These are phyloP conservation scores for Macrophomina pseudophaseolina DNA, from an alignment of 2,329 filamentous ascomycete genomes.

Conservation along the genomic window DNA sequence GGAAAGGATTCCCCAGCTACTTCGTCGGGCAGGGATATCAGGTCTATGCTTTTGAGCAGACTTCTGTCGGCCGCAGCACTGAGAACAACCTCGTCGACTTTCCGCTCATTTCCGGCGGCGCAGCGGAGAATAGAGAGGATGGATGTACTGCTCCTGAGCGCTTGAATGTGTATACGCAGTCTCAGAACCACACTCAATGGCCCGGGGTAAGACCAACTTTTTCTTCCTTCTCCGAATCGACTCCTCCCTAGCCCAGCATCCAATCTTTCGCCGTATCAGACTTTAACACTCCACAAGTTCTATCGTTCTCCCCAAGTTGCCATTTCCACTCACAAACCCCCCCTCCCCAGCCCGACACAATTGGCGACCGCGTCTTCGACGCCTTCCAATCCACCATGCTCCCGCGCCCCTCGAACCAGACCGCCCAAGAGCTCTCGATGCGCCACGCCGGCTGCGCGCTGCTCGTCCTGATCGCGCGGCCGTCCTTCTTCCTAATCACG, in stretches of 20 bases:
- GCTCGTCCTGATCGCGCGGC: slow-evolving; percentile 47
- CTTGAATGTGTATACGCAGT: slow-evolving; percentile 22
- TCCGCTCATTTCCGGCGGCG: not conserved
- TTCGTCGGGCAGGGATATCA: slow-evolving; percentile 54
- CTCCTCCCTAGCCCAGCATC: not conserved
- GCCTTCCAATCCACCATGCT: slow-evolving; percentile 45
- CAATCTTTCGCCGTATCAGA: too few relatives aligned
- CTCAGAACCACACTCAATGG: slow-evolving; percentile 38
- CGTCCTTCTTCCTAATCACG: slow-evolving; percentile 51
- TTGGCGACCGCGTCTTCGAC: slow-evolving; percentile 48
- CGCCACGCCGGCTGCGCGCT: slow-evolving; percentile 38
- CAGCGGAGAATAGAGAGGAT: not conserved
- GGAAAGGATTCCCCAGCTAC: slow-evolving; percentile 54
- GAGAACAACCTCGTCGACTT: not conserved
- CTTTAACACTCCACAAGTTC: too few relatives aligned
- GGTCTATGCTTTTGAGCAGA: slow-evolving; percentile 51
- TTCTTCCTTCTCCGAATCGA: slow-evolving; percentile 27
- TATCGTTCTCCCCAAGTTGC: too few relatives aligned
- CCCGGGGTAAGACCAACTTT: slow-evolving; percentile 32
- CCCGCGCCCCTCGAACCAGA: slow-evolving; percentile 29
- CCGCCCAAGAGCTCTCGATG: slow-evolving; percentile 28
- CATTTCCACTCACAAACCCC: slow-evolving; percentile 26
- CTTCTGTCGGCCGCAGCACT: slow-evolving; percentile 40
- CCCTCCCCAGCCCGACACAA: slow-evolving; percentile 35
- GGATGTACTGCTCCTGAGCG: slow-evolving; percentile 20